These are phyloP conservation scores for Podospora sp. DNA, from an alignment of 495 filamentous ascomycete species.

Conservation along the genomic window DNA sequence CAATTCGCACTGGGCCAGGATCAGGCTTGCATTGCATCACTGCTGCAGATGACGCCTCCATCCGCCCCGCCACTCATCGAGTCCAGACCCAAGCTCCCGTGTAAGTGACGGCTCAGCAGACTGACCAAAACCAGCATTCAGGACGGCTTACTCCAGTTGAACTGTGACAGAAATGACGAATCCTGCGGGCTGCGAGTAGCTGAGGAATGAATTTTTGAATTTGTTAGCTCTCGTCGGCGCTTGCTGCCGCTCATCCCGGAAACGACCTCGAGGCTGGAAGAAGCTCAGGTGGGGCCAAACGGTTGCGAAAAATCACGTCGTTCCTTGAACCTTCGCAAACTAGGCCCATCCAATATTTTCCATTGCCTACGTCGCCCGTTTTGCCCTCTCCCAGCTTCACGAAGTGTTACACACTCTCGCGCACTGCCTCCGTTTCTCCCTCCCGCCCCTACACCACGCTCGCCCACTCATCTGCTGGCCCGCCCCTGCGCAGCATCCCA, in stretches of 20 bases:
- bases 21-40: constrained; percentile 26
- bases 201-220: not conserved
- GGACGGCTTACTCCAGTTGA: not conserved
- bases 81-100: constrained; percentile 21
- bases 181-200: too few relatives aligned
- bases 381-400: too few relatives aligned
- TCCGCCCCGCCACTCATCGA: constrained; percentile 22
- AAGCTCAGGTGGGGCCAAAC: constrained; percentile 9
- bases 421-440: not conserved
- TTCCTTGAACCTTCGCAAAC: not conserved
- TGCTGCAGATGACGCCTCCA: constrained; percentile 24
- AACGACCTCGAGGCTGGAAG: not conserved
- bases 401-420: not conserved
- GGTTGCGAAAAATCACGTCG: constrained; percentile 11
- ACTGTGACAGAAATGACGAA: constrained; percentile 3
- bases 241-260: not conserved
- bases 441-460: not conserved
- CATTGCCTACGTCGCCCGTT: too few relatives aligned
- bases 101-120: constrained; percentile 9
- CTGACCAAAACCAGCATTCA: not conserved
- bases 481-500: not conserved
- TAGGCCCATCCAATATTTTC: too few relatives aligned
- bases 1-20: constrained; percentile 29
- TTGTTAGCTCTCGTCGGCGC: not conserved
- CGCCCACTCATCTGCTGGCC: not conserved